Base-by-base conservation (phyloP, 208 protist genomes). In the Leishmania martiniquensis region DNA sequence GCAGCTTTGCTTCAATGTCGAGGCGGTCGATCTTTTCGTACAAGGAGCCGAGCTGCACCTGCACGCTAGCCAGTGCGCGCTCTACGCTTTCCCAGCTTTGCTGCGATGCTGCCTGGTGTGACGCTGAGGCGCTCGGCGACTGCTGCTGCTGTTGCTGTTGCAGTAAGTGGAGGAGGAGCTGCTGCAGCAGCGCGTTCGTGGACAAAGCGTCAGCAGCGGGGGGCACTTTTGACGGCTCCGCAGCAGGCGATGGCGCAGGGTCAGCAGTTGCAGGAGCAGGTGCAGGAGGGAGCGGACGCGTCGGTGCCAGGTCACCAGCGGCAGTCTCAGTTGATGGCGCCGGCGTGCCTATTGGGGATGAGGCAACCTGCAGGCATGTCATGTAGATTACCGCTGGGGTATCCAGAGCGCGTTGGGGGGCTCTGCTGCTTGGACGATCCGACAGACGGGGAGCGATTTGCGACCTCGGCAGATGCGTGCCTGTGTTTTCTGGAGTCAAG, bases 21-120 rank as follows among this genome's bases (percentile, higher is more conserved):
- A 94, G 85, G 34, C 86, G 87, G 78, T 94, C 88, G 39, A 96
- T 62, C 55, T 93, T 92, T 42, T 96, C 87, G 55, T 84, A 89
- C 55, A 96, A 77, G 39, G 85, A 82, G 32, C 81, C 68, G 44
- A 95, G 76, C 62, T 93, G 87, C 68, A 78, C 32, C 57, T 92
- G 81, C 72, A 93, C 55, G 1, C 87, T 80, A 37, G 91, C 81
- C 37, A 93, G 57, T 39, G 83, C 57, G 42, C 88, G 82, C 75
- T 89, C 85, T 51, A 93, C 20, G 25, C 55, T 37, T 4, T 65
- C 73, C 63, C 51, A 78, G 39, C 17, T 6, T 37, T 29, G 65
- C 47, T 47, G 10, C 29, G 79, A 12, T 10, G 72, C 0, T 4
- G 63, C 47, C 15, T 45, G 7, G 37, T 37, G 9, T 59, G 62